Percentiles rank a stretch among this genome's conserved stretches.
Conservation (phyloP, 2,329 filamentous ascomycete genomes). For the Helotiales sp. region DNA sequence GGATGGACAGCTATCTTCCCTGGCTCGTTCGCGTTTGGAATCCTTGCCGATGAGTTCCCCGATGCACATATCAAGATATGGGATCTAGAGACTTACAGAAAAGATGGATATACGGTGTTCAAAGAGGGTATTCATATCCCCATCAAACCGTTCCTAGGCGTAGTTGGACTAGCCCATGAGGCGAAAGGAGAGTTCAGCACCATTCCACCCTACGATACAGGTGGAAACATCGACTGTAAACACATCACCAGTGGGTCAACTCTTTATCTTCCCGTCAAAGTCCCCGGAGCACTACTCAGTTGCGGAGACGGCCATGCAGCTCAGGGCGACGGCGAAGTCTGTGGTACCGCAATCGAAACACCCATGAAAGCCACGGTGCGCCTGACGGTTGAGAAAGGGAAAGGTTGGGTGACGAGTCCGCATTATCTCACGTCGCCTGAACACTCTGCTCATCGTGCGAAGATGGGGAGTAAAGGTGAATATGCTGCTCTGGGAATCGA, state of each 20-base stretch:
- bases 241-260: conserved; percentile 53
- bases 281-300: conserved; percentile 56
- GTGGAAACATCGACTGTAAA: conserved; percentile 61
- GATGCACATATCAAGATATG: conserved; percentile 54
- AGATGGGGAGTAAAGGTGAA: conserved; percentile 44
- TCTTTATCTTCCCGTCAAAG: conserved; percentile 56
- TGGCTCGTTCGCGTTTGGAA: conserved; percentile 53
- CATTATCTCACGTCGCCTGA: conserved; percentile 49
- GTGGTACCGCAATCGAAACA: conserved; percentile 61
- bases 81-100: conserved; percentile 47
- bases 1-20: conserved; percentile 60
- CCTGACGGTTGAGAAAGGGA: conserved; percentile 54
- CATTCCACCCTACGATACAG: conserved; percentile 56
- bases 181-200: conserved; percentile 52
- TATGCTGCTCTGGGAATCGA: conserved; percentile 56
- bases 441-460: conserved; percentile 30
- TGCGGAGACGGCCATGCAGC: conserved; percentile 60
- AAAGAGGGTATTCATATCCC: conserved; percentile 55
- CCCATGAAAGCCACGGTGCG: conserved; percentile 54
- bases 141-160: conserved; percentile 56
- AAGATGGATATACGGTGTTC: conserved; percentile 50
- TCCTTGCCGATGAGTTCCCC: conserved; percentile 54
- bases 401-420: conserved; percentile 52
- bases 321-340: conserved; percentile 60
- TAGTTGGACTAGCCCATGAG: conserved; percentile 56